Base-by-base conservation (phyloP, 75 land plant species). In the Cupressus sempervirens region DNA sequence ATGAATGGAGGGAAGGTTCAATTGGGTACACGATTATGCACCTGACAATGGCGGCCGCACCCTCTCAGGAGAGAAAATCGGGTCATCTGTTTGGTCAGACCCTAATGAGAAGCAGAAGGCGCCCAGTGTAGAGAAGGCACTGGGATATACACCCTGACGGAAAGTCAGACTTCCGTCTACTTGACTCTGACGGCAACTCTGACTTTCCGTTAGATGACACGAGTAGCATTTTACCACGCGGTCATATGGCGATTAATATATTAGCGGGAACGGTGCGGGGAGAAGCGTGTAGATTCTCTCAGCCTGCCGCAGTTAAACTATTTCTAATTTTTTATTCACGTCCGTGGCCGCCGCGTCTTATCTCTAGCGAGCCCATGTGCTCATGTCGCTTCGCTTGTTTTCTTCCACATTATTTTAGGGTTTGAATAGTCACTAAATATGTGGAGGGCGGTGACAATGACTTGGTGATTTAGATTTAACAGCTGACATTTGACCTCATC, bases 1-100 rank as follows among this genome's bases (percentile, higher is more conserved):
- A 14, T 70, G 11, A 70, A 9, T 12, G 35, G 74, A 29, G 11
- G 0, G 74, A 70, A 13, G 74, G 74, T 35, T 9, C 0, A 70
- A 70, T 70, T 70, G 35, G 74, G 35, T 30, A 12, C n/a, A 30
- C 74, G 74, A 70, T 70, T 70, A 70, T 30, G 35, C 26, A 3
- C 74, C 74, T 70, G 74, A 70, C 74, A 70, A 70, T 70, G 74
- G 74, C 74, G 74, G 74, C 74, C 74, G 12, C 12, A 12, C 35
- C 34, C 35, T 70, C 35, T 70, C 2, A 7, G 15, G 3, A 29
- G 7, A 30, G 74, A 70, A 70, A 70, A 70, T 70, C 74, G 6
- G 6, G 74, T 70, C 13, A 1, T 70, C 35, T 70, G 35, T 70
- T 70, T 34, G 35, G 74, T 70, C 74, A 70, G 74, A 70, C 74